Conservation (phyloP, 495 filamentous ascomycete species). For the Elasticomyces elasticus region DNA sequence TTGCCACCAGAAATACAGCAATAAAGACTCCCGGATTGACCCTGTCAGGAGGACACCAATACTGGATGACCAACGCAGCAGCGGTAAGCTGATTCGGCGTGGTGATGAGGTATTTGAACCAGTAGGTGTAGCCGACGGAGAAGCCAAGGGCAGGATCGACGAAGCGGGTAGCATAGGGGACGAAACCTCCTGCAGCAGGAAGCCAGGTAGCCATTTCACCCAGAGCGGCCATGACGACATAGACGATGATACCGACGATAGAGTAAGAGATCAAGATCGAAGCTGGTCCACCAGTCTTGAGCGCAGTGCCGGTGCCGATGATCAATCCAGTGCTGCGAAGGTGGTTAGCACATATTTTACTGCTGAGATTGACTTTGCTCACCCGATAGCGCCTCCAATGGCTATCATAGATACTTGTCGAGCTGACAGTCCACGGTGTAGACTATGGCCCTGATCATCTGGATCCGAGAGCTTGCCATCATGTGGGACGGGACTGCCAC, state of each 20-base stretch:
- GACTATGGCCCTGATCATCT: conserved; percentile 12
- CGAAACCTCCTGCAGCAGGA: conserved; percentile 46
- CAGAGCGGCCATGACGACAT: conserved; percentile 49
- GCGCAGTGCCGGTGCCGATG: conserved; percentile 30
- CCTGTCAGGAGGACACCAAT: conserved; percentile 45
- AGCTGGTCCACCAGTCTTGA: conserved; percentile 40
- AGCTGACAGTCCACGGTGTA: conserved; percentile 54
- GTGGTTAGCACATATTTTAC: conserved; percentile 40
- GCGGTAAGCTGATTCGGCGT: conserved; percentile 25
- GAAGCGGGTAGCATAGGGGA: conserved; percentile 49
- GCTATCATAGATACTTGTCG: conserved; percentile 74
- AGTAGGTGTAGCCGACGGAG: conserved; percentile 43
- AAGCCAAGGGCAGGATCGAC: conserved; percentile 56
- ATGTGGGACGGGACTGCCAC: neutral
- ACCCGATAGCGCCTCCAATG: conserved; percentile 67
- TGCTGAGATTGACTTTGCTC: conserved; percentile 51
- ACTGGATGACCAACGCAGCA: conserved; percentile 13
- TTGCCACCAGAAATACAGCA: conserved; percentile 36
- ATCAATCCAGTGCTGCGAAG: conserved; percentile 42
- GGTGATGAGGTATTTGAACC: conserved; percentile 30
- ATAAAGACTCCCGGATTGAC: conserved; percentile 43
- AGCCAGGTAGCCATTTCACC: conserved; percentile 57
- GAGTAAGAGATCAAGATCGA: conserved; percentile 60
- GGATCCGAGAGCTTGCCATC: conserved; percentile 8
- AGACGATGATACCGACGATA: conserved; percentile 50